Evolutionary conservation across 805 yeast genomes (phyloP).

Genomic region (Candida patagonica): DNA sequence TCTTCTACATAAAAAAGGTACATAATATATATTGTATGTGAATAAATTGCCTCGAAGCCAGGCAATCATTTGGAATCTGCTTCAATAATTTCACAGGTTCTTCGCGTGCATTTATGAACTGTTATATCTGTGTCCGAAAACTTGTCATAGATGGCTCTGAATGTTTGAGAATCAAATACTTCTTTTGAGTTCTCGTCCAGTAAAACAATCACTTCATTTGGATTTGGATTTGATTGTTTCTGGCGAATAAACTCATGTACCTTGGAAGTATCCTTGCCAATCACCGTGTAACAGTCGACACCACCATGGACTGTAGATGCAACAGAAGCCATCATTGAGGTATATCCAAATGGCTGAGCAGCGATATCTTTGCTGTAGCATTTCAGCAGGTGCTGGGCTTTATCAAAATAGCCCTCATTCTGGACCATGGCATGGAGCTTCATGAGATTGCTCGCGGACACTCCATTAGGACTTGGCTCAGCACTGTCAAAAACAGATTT

Average conservation of each 20-base stretch:
- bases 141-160: slow-evolving; percentile 1
- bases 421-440: slow-evolving; percentile 17
- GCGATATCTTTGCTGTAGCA: slow-evolving; percentile 18
- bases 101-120: slow-evolving; percentile 2
- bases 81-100: neutral
- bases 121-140: neutral
- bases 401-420: slow-evolving; percentile 8
- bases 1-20: too few species aligned
- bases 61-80: neutral
- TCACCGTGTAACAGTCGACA: slow-evolving; percentile 10
- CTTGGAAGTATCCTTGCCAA: slow-evolving; percentile 10
- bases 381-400: slow-evolving; percentile 11
- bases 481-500: slow-evolving; percentile 29
- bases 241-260: slow-evolving; percentile 3
- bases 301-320: slow-evolving; percentile 9
- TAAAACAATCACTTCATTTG: slow-evolving; percentile 11
- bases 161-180: slow-evolving; percentile 7
- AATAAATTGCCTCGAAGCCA: too few species aligned
- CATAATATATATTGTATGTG: neutral
- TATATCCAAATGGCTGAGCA: slow-evolving; percentile 22
- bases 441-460: slow-evolving; percentile 25
- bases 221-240: slow-evolving; percentile 2
- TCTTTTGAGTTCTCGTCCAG: slow-evolving; percentile 13
- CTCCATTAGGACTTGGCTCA: slow-evolving; percentile 31
- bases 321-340: slow-evolving; percentile 16